phyloP scores from a whole-genome alignment of 1,284 basidiomycete species.

The Ustilago hordei region DNA sequence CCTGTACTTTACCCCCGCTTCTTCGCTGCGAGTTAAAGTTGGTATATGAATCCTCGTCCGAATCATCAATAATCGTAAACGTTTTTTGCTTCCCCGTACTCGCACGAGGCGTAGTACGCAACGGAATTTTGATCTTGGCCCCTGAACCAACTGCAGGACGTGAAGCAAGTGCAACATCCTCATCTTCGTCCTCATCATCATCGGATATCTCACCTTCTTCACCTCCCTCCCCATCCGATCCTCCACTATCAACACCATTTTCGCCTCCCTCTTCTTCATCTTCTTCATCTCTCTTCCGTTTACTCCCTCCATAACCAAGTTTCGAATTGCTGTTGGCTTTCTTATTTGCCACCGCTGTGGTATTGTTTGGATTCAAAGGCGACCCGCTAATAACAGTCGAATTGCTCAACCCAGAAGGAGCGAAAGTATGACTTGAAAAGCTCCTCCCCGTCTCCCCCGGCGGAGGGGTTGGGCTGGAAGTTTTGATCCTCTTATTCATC shows the following conservation, averaged over 20 bases:
- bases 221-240: conserved; percentile 21
- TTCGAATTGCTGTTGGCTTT: neutral
- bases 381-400: conserved; percentile 45
- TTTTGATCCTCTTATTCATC: conserved; percentile 53
- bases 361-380: conserved; percentile 49
- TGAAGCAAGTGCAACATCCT: conserved; percentile 30
- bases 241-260: conserved; percentile 9
- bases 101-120: conserved; percentile 6
- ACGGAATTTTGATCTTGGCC: conserved; percentile 25
- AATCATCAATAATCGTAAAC: conserved; percentile 25
- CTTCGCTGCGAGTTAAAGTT: conserved; percentile 11
- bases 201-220: conserved; percentile 54
- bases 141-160: conserved; percentile 1
- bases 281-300: conserved; percentile 38
- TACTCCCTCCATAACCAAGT: conserved; percentile 1
- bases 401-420: conserved; percentile 37
- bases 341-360: neutral
- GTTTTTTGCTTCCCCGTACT: conserved; percentile 18
- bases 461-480: conserved; percentile 45
- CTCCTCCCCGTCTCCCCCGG: conserved; percentile 17
- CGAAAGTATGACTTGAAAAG: conserved; percentile 46
- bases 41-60: conserved; percentile 25
- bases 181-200: conserved; percentile 35
- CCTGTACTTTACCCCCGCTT: neutral
- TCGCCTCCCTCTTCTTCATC: conserved; percentile 38